Evolutionary conservation across 176 grass and related monocot species (phyloP).

Genomic region (Oryza meyeriana): DNA sequence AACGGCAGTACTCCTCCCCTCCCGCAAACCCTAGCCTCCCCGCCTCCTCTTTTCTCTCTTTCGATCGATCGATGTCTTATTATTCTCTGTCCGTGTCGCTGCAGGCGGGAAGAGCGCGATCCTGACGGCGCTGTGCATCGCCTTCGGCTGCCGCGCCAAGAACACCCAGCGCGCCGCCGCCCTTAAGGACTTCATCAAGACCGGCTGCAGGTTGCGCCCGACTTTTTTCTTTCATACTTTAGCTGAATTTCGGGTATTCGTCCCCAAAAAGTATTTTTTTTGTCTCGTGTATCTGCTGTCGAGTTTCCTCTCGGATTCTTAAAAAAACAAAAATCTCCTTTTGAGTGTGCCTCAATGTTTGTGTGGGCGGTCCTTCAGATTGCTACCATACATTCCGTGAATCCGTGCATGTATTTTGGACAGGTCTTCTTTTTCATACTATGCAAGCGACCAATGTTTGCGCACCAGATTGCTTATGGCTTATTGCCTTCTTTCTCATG

Average conservation of each 20-base stretch:
- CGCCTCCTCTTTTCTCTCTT: not conserved
- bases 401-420: not conserved
- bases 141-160: slow-evolving; percentile 88
- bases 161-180: slow-evolving; percentile 73
- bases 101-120: slow-evolving; percentile 92
- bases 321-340: no score
- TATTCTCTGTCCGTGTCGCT: not conserved
- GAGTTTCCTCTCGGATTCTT: not conserved
- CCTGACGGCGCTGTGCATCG: slow-evolving; percentile 77
- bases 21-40: slow-evolving; percentile 27
- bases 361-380: not conserved
- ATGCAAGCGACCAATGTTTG: not conserved
- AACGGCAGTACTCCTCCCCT: slow-evolving; percentile 64
- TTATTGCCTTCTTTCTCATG: no score
- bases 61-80: not conserved
- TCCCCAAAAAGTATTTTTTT: not conserved
- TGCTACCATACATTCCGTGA: not conserved
- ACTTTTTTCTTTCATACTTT: not conserved
- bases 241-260: not conserved
- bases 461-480: not conserved
- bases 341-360: not conserved
- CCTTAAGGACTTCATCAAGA: slow-evolving; percentile 94
- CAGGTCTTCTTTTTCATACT: not conserved
- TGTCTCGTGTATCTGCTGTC: not conserved
- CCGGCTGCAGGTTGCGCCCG: slow-evolving; percentile 64